phyloP scores from a whole-genome alignment of 73 alveolate genomes.

The Paramecium caudatum region DNA sequence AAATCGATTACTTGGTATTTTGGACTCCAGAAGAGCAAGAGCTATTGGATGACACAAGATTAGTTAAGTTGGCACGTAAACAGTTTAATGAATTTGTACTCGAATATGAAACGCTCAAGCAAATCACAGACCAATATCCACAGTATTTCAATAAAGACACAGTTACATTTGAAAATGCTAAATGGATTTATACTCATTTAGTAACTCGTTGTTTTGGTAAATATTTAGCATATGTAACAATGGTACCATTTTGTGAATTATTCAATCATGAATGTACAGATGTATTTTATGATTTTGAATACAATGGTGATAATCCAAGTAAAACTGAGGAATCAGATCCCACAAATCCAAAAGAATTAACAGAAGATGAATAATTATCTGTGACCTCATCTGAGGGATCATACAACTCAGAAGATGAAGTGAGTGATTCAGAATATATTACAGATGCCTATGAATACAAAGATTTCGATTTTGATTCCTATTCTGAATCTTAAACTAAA shows the following conservation, averaged over 20 bases:
- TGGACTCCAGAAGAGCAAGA: constrained; percentile 73
- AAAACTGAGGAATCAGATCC: constrained; percentile 41
- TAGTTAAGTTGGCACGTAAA: constrained; percentile 49
- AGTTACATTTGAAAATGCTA: constrained; percentile 52
- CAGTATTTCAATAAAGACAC: constrained; percentile 20
- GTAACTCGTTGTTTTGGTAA: constrained; percentile 74
- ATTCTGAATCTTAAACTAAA: background rate
- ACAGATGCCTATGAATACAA: background rate
- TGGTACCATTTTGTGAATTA: constrained; percentile 75
- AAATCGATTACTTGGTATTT: constrained; percentile 71
- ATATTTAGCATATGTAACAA: constrained; percentile 58
- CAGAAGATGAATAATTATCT: constrained; percentile 39
- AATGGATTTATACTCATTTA: constrained; percentile 72
- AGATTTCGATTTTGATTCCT: constrained; percentile 8
- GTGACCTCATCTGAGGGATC: constrained; percentile 57
- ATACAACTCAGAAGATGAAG: constrained; percentile 31
- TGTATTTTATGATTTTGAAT: constrained; percentile 54
- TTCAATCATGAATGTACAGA: constrained; percentile 74
- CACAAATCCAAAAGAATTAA: background rate
- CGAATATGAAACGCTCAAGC: constrained; percentile 48
- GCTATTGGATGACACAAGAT: constrained; percentile 22
- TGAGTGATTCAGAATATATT: constrained; percentile 46
- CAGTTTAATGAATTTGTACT: constrained; percentile 39
- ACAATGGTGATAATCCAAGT: constrained; percentile 43
- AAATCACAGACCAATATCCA: constrained; percentile 50